Conservation (phyloP, 1,284 basidiomycete species). For the Pseudozyma tsukubaensis region DNA sequence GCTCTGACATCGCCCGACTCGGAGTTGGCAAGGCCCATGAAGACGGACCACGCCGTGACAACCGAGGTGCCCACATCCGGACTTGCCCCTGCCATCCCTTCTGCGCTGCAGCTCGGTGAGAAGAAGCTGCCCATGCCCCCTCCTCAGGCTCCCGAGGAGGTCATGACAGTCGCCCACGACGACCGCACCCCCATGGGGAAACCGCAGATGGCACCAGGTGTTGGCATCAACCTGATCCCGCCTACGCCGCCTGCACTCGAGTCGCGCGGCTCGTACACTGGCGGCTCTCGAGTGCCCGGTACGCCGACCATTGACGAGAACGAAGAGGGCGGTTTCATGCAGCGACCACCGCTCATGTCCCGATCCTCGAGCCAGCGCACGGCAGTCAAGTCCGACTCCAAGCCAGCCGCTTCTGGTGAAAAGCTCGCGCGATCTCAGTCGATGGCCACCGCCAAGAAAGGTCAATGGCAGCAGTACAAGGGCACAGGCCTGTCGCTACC, state of each 20-base stretch:
- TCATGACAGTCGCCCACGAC: conserved; percentile 28
- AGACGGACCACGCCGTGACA: conserved; percentile 1
- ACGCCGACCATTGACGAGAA: conserved; percentile 37
- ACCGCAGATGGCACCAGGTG: conserved; percentile 17
- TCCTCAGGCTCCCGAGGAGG: conserved; percentile 34
- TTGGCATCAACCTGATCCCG: conserved; percentile 63
- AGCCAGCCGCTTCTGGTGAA: conserved; percentile 10
- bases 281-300: conserved; percentile 34
- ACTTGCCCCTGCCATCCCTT: conserved; percentile 2
- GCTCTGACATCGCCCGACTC: conserved; percentile 46
- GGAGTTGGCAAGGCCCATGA: neutral
- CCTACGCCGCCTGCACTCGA: conserved; percentile 62
- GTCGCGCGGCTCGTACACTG: conserved; percentile 36
- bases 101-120: conserved; percentile 11
- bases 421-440: conserved; percentile 38
- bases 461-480: conserved; percentile 48
- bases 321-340: conserved; percentile 18
- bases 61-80: conserved; percentile 7
- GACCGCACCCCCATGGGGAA: conserved; percentile 49
- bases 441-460: conserved; percentile 32
- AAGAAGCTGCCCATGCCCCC: conserved; percentile 59
- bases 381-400: conserved; percentile 16
- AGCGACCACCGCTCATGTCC: conserved; percentile 40
- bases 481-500: conserved; percentile 58
- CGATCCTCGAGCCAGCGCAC: conserved; percentile 50